These are phyloP conservation scores for Trichoderma orchidacearum DNA, from an alignment of 495 filamentous ascomycete species.

Conservation along the genomic window DNA sequence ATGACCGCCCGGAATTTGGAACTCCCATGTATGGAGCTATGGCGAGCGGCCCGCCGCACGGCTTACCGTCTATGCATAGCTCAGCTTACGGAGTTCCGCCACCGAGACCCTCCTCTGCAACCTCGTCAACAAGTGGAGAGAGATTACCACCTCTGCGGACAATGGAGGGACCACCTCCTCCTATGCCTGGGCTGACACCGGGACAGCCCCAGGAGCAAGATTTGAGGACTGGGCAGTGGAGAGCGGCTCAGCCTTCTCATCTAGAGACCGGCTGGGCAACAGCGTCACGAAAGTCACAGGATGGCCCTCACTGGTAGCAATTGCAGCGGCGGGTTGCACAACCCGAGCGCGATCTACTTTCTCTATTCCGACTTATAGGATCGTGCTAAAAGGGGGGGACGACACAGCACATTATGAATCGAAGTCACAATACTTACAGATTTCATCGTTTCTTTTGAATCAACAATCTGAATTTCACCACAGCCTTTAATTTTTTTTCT, in stretches of 20 bases:
- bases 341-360: not conserved
- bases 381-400: not conserved
- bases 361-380: not conserved
- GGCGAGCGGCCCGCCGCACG: not conserved
- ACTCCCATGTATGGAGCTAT: conserved; percentile 17
- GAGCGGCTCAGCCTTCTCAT: conserved; percentile 17
- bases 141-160: conserved; percentile 28
- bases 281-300: conserved; percentile 15
- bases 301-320: conserved; percentile 6
- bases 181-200: not conserved
- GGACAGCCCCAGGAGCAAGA: conserved; percentile 6
- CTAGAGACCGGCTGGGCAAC: conserved; percentile 32
- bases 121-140: conserved; percentile 15
- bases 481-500: not conserved
- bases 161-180: conserved; percentile 19
- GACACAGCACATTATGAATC: no score
- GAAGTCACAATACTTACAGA: not conserved
- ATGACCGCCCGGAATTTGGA: conserved; percentile 24
- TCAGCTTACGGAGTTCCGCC: conserved; percentile 17
- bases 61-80: not conserved
- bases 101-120: conserved; percentile 24
- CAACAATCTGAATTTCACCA: conserved; percentile 8
- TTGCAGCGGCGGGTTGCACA: not conserved
- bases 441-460: conserved; percentile 8
- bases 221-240: conserved; percentile 5